These are phyloP conservation scores for Thalassiosira sp. DNA, from an alignment of 352 stramenopile species.

Conservation along the genomic window DNA sequence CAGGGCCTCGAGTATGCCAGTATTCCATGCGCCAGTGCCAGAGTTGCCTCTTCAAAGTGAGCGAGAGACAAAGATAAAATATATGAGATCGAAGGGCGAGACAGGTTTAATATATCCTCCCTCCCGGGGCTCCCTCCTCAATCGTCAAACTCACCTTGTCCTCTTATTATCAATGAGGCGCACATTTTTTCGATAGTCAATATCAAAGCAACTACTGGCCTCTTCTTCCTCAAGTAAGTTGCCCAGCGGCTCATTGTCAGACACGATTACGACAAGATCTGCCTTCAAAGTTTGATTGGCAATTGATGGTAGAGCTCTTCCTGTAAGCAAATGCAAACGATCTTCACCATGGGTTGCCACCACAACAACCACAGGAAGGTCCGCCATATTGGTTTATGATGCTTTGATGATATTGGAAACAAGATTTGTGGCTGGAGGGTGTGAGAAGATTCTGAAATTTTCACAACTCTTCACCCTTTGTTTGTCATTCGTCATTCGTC, in stretches of 20 bases:
- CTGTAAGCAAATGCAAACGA: neutral
- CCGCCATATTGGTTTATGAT: neutral
- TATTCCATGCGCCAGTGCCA: slow-evolving; percentile 27
- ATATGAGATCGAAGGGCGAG: too few relatives aligned
- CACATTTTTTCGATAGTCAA: slow-evolving; percentile 12
- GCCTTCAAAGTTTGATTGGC: slow-evolving; percentile 5
- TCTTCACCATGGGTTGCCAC: slow-evolving; percentile 18
- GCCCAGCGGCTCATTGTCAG: slow-evolving; percentile 9
- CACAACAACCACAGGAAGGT: slow-evolving; percentile 16
- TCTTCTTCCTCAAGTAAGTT: neutral
- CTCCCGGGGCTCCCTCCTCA: too few relatives aligned
- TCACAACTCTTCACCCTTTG: too few relatives aligned
- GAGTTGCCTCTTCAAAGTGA: slow-evolving; percentile 9
- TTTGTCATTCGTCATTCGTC: too few relatives aligned
- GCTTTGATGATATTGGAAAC: too few relatives aligned
- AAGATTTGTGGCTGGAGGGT: neutral
- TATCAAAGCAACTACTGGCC: neutral
- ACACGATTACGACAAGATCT: slow-evolving; percentile 5
- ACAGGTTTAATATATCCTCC: too few relatives aligned
- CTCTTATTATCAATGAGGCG: slow-evolving; percentile 3
- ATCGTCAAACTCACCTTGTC: too few relatives aligned
- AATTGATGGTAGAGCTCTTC: slow-evolving; percentile 11
- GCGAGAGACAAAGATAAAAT: too few relatives aligned
- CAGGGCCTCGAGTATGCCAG: slow-evolving; percentile 15
- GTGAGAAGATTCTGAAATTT: too few relatives aligned